Evolutionary conservation across 768 basidiomycete species (phyloP), one percentile per base, ranked within the genome.

Genomic region (Rhodotorula babjevae): DNA sequence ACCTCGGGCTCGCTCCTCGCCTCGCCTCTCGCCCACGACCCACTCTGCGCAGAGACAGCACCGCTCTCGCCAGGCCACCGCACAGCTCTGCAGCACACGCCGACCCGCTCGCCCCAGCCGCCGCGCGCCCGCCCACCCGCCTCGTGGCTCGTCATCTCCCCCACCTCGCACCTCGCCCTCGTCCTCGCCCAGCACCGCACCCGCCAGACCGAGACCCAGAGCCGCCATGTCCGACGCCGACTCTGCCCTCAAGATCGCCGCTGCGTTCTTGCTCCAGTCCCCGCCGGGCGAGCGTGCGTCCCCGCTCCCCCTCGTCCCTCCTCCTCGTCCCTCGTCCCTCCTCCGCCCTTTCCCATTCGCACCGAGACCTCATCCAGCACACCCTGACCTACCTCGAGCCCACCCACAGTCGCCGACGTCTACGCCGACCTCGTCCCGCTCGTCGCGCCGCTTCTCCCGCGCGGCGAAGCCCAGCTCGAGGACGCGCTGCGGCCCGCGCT

Each of bases 381-480:
- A 46, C 44, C 14, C 44, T 58, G 21, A 61, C 44, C 1, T 44
- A 4, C 23, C 11, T 8, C n/a, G n/a, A n/a, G 16, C 46, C 19
- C 25, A n/a, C 33, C 2, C 44, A 9, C 64, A 70, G 71, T 76
- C 18, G 67, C 70, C 74, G 74, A 76, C 62, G 68, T 69, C 67
- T 65, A 72, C 49, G 29, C 65, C 67, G 95, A 97, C 83, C 87
- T 97, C 64, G 90, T 93, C 78, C 87, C 85, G 6, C 44, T 61
- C 44, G 23, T 61, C 60, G 9, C 60, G 27, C 60, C 40, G n/a
- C 42, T 55, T 80, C 91, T 98, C 80, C 88, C 97, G 79, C 86
- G 86, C 56, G 89, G 94, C 82, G 93, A 98, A 80, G 87, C 88
- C 27, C 83, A 85, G n/a, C 86, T 97, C 58, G 88, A 93, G 78